Evolutionary conservation across 1,139 yeast species (phyloP).

Genomic region (Keqinozyma sinolaborantium): DNA sequence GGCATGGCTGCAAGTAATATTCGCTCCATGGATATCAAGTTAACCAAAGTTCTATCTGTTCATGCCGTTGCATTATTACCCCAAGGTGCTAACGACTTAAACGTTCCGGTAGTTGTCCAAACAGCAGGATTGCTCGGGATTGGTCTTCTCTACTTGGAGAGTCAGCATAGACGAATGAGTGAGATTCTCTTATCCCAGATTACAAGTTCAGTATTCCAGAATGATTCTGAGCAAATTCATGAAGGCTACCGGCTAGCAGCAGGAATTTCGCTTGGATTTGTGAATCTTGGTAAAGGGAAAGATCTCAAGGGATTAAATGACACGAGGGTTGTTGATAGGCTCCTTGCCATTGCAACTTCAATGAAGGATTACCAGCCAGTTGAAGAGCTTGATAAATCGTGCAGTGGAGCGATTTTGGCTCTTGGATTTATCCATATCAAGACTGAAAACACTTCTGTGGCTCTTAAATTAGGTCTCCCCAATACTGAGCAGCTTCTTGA

Average conservation of each 20-base stretch:
- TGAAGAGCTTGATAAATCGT: conserved; percentile 66
- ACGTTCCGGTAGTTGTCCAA: conserved; percentile 80
- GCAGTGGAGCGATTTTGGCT: conserved; percentile 80
- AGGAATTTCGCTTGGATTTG: conserved; percentile 82
- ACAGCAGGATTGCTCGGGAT: conserved; percentile 90
- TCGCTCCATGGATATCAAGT: conserved; percentile 81
- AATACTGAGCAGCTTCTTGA: conserved; percentile 58
- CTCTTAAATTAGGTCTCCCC: conserved; percentile 64
- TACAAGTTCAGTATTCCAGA: conserved; percentile 51
- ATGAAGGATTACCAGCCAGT: conserved; percentile 68
- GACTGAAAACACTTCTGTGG: conserved; percentile 59
- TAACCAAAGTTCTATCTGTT: conserved; percentile 88
- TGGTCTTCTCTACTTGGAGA: conserved; percentile 75
- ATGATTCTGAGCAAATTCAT: conserved; percentile 54
- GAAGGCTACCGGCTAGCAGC: conserved; percentile 89
- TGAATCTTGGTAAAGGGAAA: conserved; percentile 79
- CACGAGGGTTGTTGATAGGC: conserved; percentile 63
- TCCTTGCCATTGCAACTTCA: conserved; percentile 58
- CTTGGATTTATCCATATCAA: conserved; percentile 70
- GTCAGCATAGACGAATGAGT: conserved; percentile 86
- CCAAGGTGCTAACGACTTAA: conserved; percentile 83
- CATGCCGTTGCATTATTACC: conserved; percentile 93
- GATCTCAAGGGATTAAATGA: conserved; percentile 62
- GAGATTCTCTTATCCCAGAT: conserved; percentile 72
- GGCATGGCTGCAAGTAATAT: conserved; percentile 91